Percentiles rank a stretch among this genome's conserved stretches.
These are phyloP conservation scores for Blastobotrys raffinosifermentans DNA, from an alignment of 1,139 yeast genomes.

Conservation along the genomic window DNA sequence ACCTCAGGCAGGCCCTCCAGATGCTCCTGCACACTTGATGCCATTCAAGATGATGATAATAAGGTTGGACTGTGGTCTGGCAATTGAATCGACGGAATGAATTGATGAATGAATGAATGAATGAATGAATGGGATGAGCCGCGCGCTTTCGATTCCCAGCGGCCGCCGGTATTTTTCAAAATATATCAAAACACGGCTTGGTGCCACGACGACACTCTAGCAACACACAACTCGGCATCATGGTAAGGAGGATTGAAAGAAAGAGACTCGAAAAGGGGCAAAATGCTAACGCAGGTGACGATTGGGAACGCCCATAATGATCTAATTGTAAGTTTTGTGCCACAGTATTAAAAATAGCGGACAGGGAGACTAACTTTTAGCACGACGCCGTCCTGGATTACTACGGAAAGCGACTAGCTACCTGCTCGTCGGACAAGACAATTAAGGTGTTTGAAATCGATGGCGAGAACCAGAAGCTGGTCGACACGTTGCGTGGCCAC, in stretches of 20 bases:
- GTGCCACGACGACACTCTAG: background rate
- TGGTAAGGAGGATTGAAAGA: no score
- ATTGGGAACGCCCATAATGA: constrained; percentile 47
- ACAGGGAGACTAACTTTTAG: constrained; percentile 14
- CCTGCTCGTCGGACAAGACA: constrained; percentile 92
- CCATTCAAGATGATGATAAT: background rate
- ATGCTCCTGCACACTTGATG: constrained; percentile 78
- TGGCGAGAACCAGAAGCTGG: constrained; percentile 62
- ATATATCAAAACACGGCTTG: background rate
- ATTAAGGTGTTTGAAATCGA: constrained; percentile 90
- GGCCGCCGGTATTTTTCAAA: background rate
- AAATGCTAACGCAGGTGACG: constrained; percentile 31
- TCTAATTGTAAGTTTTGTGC: constrained; percentile 45
- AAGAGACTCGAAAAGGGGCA: no score
- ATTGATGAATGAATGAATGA: background rate
- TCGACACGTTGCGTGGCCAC: constrained; percentile 80
- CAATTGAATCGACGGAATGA: no score
- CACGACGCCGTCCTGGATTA: constrained; percentile 97
- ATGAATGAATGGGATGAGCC: background rate
- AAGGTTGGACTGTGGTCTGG: no score
- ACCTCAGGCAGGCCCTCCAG: constrained; percentile 82
- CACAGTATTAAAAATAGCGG: background rate
- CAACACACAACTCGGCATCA: no score
- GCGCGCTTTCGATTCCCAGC: background rate
- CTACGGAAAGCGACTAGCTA: constrained; percentile 91